Conservation (phyloP, 169 alveolate species). For the Pseudocohnilembus persalinus region DNA sequence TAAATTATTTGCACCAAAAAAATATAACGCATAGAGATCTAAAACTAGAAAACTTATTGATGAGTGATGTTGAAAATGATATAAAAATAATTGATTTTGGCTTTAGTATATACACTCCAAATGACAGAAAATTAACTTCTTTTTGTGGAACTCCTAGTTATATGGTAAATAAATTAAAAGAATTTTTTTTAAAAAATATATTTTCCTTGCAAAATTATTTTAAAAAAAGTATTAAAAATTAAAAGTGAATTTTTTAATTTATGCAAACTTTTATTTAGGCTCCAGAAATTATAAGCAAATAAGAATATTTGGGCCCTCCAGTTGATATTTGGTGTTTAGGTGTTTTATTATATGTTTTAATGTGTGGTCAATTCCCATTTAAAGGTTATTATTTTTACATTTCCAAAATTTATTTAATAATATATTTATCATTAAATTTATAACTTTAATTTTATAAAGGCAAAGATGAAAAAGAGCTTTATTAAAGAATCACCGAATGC, state of each 20-base stretch:
- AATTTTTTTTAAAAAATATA: too few species aligned
- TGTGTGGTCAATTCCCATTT: conserved; percentile 76
- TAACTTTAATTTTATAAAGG: conserved; percentile 20
- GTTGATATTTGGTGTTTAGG: conserved; percentile 84
- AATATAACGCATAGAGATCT: conserved; percentile 83
- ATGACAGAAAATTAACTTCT: conserved; percentile 46
- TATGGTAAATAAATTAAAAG: too few species aligned
- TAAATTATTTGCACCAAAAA: conserved; percentile 69
- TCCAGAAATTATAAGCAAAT: conserved; percentile 73
- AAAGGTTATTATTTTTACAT: conserved; percentile 44
- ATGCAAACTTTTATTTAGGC: conserved; percentile 18
- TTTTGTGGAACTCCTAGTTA: conserved; percentile 77
- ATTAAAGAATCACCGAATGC: conserved; percentile 47
- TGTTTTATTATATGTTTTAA: conserved; percentile 56
- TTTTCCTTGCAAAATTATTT: too few species aligned
- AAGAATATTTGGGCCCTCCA: conserved; percentile 62
- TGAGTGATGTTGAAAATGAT: conserved; percentile 58
- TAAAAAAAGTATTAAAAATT: too few species aligned
- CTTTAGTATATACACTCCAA: conserved; percentile 46
- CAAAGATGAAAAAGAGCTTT: conserved; percentile 48
- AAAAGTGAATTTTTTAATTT: too few species aligned
- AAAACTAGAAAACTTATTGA: conserved; percentile 78
- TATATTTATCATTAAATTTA: not conserved
- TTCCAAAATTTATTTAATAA: not conserved
- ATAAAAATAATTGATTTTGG: conserved; percentile 87